A percentile compares a stretch with the other conserved stretches of the same genome.
Evolutionary conservation across 495 filamentous ascomycete species (phyloP).

Genomic region (Penicillium robsamsonii): DNA sequence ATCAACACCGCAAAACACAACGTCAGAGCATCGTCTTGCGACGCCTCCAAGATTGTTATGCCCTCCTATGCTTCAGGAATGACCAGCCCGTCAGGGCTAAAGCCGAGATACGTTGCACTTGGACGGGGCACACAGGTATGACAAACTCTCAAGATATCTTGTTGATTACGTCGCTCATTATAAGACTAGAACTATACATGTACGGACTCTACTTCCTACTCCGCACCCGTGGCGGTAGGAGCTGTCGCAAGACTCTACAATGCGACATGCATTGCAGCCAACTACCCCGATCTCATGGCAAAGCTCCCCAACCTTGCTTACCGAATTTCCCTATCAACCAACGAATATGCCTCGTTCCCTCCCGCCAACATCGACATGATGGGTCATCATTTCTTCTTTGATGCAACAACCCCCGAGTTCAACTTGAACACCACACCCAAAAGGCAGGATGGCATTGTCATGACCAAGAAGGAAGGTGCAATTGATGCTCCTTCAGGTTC

Average conservation of each 20-base stretch:
- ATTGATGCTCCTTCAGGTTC: constrained; percentile 59
- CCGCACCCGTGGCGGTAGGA: constrained; percentile 62
- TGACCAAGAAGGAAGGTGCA: constrained; percentile 55
- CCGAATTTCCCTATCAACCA: constrained; percentile 42
- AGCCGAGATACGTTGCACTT: constrained; percentile 72
- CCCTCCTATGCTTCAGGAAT: constrained; percentile 49
- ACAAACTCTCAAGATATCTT: background rate
- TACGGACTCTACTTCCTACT: constrained; percentile 51
- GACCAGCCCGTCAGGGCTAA: constrained; percentile 56
- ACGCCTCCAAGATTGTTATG: constrained; percentile 38
- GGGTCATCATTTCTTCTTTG: constrained; percentile 78
- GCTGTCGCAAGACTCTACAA: constrained; percentile 88
- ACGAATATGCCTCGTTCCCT: constrained; percentile 26
- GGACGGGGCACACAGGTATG: constrained; percentile 73
- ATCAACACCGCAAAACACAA: constrained; percentile 28
- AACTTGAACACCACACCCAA: constrained; percentile 59
- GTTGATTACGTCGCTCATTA: constrained; percentile 1
- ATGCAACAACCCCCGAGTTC: constrained; percentile 71
- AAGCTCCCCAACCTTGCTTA: constrained; percentile 43
- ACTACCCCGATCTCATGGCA: constrained; percentile 60
- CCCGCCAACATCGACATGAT: constrained; percentile 59
- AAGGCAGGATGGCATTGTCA: constrained; percentile 58
- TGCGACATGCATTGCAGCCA: constrained; percentile 71
- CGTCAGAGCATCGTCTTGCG: constrained; percentile 31
- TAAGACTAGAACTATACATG: constrained; percentile 81